Percentiles rank a stretch among this genome's conserved stretches.
These are phyloP conservation scores for Pseudogymnoascus sp. DNA, from an alignment of 2,329 filamentous ascomycete species.

Conservation along the genomic window DNA sequence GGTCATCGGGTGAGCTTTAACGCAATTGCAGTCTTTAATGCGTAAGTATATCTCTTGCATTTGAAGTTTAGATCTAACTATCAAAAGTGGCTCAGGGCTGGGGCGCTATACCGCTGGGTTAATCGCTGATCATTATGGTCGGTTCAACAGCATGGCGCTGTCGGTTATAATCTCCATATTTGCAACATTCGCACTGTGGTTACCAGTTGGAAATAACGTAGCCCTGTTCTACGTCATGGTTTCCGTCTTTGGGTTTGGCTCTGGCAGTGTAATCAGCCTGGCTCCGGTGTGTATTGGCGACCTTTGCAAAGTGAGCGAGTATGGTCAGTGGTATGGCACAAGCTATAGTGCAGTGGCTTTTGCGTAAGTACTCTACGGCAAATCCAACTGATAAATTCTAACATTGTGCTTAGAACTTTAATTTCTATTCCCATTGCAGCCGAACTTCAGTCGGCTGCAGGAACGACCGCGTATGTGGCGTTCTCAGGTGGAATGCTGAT, in stretches of 20 bases:
- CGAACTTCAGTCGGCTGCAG: constrained; percentile 20
- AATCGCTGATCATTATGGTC: constrained; percentile 21
- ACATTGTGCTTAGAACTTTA: constrained; percentile 17
- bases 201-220: constrained; percentile 20
- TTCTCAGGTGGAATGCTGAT: constrained; percentile 24
- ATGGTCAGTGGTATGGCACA: constrained; percentile 25
- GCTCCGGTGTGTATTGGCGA: constrained; percentile 25
- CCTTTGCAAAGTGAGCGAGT: constrained; percentile 24
- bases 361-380: constrained; percentile 20
- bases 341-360: constrained; percentile 24
- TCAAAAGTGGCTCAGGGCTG: constrained; percentile 20
- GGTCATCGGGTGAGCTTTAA: constrained; percentile 61
- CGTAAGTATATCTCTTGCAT: constrained; percentile 26
- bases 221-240: constrained; percentile 25
- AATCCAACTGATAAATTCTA: neutral
- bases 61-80: neutral
- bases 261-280: constrained; percentile 25
- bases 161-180: constrained; percentile 20
- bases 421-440: constrained; percentile 25
- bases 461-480: constrained; percentile 19
- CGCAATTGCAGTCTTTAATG: constrained; percentile 76
- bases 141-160: constrained; percentile 23
- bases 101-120: constrained; percentile 22
- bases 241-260: constrained; percentile 25
- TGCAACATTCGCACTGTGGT: constrained; percentile 20